Base-by-base conservation (phyloP, 2,329 filamentous ascomycete species). In the Onygena corvina region DNA sequence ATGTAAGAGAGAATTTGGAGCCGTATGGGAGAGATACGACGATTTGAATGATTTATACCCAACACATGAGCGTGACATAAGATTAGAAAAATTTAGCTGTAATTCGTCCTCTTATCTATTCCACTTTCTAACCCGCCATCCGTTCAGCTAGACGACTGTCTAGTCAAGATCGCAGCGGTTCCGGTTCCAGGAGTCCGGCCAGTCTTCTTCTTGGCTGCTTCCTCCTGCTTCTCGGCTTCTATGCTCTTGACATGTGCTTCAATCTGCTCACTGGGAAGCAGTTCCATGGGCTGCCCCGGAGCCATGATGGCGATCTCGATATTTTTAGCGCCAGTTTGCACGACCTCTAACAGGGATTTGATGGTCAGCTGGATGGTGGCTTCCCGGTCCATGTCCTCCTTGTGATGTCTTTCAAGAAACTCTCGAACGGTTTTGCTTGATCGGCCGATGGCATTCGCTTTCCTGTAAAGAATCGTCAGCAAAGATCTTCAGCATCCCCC, bases 261-360 rank as follows among this genome's bases (percentile, higher is more conserved):
- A 62, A 98, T 98, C 62, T 94, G 86, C 67, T 96, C 90, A 27
- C 90, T 84, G 2, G 88, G 86, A 59, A 98, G 77, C 81, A 94
- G 89, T 75, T 96, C 89, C 55, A 98, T 80, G 12, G 77, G 69
- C 75, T 94, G 88, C 47, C 87, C 89, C 4, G 92, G 89, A 5
- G 87, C 86, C 88, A 96, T 95, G 64, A 98, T 83, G 51, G 93
- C 92, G 63, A 98, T 96, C 73, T 98, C 92, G 62, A 98, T 98
- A 71, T 98, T 98, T 81, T 98, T 98, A 48, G 92, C 92, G 55
- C 92, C 92, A 2, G 92, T 98, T 72, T 98, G 92, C 54, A 98
- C 92, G 48, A 98, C 92, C 70, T 98, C 92, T 53, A 98, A 75
- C 56, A 98, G 78, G 33, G 92, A 98, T 76, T 98, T 98, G 75